Base-by-base conservation (phyloP, 2,329 filamentous ascomycete species). In the Pestalotiopsis fici region DNA sequence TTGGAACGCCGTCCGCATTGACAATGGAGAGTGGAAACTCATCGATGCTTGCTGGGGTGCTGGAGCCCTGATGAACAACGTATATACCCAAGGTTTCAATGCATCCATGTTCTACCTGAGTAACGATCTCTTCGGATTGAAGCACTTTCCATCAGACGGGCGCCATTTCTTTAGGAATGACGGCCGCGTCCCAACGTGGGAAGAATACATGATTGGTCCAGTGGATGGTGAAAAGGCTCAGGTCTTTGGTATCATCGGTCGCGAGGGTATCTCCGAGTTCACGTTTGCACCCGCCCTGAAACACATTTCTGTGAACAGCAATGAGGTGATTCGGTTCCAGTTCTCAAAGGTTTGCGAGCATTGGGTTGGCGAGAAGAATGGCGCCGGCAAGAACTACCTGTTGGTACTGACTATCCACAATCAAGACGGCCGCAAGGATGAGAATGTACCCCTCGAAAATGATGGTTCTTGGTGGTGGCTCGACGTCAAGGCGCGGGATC, bases 31-130 rank as follows among this genome's bases (percentile, higher is more conserved):
- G 71, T 98, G 95, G 95, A 97, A 98, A 79, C 86, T 98, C 1
- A 82, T 98, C 61, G 96, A 99, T 75, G 81, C 92, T 0, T 98
- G 95, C 77, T 99, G 96, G 96, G 96, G 96, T 50, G 93, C 95
- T 0, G 95, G 95, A 2, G 79, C 84, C 56, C 83, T 75, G 18
- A 80, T 47, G 23, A 61, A 86, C 66, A 78, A 83, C 1, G 78
- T 83, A 1, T 98, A 94, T 80, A 86, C 86, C 56, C 87, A 91
- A 72, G 77, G 83, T 3, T 97, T 98, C 78, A 86, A 83, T 1
- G 88, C 94, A 0, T 78, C 84, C 7, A 80, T 87, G 70, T 92
- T 92, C 72, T 87, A 81, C 2, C 78, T 82, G 68, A 78, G 80
- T 63, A 98, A 98, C 76, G 91, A 95, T 65, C 87, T 92, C 35